Base-by-base conservation (phyloP, 257 asterid genomes). In the Fraxinus pennsylvanica region DNA sequence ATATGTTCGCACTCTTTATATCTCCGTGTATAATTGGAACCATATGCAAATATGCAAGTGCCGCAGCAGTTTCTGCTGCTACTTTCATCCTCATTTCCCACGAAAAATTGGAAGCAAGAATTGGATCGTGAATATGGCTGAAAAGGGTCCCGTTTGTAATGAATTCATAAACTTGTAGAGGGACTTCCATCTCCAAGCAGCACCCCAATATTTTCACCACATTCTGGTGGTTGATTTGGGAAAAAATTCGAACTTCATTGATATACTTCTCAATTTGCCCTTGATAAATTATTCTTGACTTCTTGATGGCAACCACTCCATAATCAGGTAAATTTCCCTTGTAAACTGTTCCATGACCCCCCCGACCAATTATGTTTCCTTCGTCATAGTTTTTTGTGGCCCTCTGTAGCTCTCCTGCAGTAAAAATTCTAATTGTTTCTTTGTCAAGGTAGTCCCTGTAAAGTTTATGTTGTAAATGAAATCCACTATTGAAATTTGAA, bases 191-290 rank as follows among this genome's bases (percentile, higher is more conserved):
- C 77, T 88, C 88, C 59, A 83, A 65, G 36, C 91, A 87, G 78
- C 89, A 85, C 0, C 91, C 91, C 6, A 85, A 43, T 71, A 88
- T 79, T 63, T 81, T 85, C 78, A 85, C 89, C 1, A 85, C 87
- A 0, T 85, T 85, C 39, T 84, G 61, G 45, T 88, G 91, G 65
- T 82, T 88, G 7, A 84, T 75, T 25, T 85, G 89, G 8, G 86
- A 82, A 72, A 85, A 82, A 72, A 84, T 80, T 25, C 78, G 74
- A 32, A 85, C 70, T 74, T 84, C 88, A 35, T 84, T 80, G 29
- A 88, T 85, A n/a, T 85, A 84, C 29, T 76, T 78, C 52, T 88
- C 91, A 4, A 82, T 75, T 8, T 88, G 81, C 15, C 32, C 57
- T 27, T 80, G 72, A 3, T 85, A 89, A 69, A 77, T 38, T 54